Base-by-base conservation (phyloP, 2,329 filamentous ascomycete genomes). In the Aspergillus ruber region DNA sequence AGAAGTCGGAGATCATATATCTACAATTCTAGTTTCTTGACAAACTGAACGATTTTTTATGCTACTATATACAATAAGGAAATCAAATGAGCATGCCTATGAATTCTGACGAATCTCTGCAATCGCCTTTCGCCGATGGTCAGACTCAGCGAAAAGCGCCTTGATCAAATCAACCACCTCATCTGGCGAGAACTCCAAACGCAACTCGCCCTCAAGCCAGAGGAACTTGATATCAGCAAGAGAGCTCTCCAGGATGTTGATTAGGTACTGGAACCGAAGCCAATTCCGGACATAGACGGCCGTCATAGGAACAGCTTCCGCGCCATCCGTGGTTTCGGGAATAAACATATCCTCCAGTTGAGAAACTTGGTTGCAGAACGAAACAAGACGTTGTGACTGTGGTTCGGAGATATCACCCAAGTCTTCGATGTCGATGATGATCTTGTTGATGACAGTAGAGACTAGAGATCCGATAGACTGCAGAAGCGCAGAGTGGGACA, bases 181-280 rank as follows among this genome's bases (percentile, higher is more conserved):
- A 29, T 82, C 79, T 2, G 70, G 69, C 20, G 74, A 74, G 65
- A 84, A 84, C 58, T 84, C 81, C 47, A 83, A 60, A 50, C 76
- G 77, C 56, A 85, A 57, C 61, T 82, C 82, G n/a, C 80, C 79
- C 55, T 85, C 81, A 2, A 72, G 74, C 82, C 82, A 85, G 39
- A 84, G 62, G 52, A 78, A 84, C 57, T 78, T 82, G 66, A 85
- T 84, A 57, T 85, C 82, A 17, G 79, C 81, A 13, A 85, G 66
- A 43, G 75, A 80, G 47, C 78, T 78, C 46, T 84, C 82, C 45
- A 85, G 61, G 40, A 85, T 82, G 54, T 84, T 82, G 38, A 75
- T 69, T 45, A 85, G 60, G 55, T 84, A 84, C 59, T 83, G 80
- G 58, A 84, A 84, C 50, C 80, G 81, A 52, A 84, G 70, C 82